phyloP scores from a whole-genome alignment of 139 green algal species.

The Chlamydomonas asymmetrica region DNA sequence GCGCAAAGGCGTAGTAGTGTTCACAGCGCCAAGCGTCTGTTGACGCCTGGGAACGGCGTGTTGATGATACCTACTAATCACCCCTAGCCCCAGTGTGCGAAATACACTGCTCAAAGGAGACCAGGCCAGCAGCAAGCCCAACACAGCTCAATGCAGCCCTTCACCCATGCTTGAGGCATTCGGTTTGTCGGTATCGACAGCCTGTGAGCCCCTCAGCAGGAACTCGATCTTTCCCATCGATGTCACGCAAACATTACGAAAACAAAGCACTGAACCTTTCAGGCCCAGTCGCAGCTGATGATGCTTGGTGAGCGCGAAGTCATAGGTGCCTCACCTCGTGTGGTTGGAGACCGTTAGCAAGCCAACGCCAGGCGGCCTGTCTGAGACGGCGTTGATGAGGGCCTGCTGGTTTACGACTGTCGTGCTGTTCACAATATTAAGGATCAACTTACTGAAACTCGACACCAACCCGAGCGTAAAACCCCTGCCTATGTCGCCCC shows the following conservation, averaged over 20 bases:
- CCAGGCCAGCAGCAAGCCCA: no score
- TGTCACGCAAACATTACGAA: no score
- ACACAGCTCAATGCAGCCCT: background rate
- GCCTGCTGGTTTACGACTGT: conserved; percentile 11
- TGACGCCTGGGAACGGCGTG: no score
- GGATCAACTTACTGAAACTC: background rate
- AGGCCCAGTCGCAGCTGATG: background rate
- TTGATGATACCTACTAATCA: no score
- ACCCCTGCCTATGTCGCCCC: conserved; percentile 11
- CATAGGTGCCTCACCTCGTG: conserved; percentile 5
- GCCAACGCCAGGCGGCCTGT: background rate
- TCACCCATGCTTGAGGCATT: background rate
- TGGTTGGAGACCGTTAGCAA: conserved; percentile 17
- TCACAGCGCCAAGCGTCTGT: no score
- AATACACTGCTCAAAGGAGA: no score
- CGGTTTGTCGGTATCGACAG: background rate
- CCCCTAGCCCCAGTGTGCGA: no score
- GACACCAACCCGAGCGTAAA: conserved; percentile 16
- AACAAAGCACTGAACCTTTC: no score
- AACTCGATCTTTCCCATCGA: background rate
- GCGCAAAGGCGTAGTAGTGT: no score
- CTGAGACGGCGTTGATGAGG: background rate
- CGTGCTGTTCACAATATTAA: conserved; percentile 5
- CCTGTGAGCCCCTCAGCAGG: background rate
- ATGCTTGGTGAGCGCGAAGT: background rate